Evolutionary conservation across 106 monocot genomes (phyloP).

Genomic region (Acorus gramineus): DNA sequence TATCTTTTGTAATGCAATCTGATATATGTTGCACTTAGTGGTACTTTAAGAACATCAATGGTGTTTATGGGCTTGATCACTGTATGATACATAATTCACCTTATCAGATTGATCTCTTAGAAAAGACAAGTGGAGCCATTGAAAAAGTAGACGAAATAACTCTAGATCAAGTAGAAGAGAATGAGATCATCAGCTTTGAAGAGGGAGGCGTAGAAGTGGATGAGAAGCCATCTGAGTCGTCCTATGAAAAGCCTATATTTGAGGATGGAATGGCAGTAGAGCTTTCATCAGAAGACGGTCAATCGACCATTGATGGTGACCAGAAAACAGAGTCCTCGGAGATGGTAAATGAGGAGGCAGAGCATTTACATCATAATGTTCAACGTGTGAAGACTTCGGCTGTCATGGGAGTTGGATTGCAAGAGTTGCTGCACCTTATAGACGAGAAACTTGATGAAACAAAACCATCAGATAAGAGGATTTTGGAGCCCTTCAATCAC

Average conservation of each 20-base stretch:
- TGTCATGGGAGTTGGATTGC: constrained; percentile 57
- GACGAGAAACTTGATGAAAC: constrained; percentile 41
- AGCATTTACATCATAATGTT: constrained; percentile 9
- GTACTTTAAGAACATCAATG: too few species aligned
- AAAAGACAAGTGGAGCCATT: constrained; percentile 15
- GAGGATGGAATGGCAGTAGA: constrained; percentile 10
- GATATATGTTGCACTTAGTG: too few species aligned
- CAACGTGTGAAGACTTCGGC: constrained; percentile 67
- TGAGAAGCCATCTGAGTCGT: constrained; percentile 8
- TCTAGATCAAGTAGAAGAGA: constrained; percentile 4
- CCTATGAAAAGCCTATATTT: constrained; percentile 4
- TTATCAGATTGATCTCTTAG: constrained; percentile 77
- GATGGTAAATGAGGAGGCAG: neutral
- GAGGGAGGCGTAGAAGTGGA: constrained; percentile 16
- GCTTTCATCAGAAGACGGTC: constrained; percentile 9
- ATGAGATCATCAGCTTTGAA: neutral
- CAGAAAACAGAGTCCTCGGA: neutral
- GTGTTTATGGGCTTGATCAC: too few species aligned
- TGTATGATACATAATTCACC: neutral
- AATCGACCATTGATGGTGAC: neutral
- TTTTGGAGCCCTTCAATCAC: constrained; percentile 36
- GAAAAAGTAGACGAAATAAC: constrained; percentile 9
- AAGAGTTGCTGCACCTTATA: constrained; percentile 59
- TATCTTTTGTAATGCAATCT: neutral
- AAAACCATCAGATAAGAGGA: constrained; percentile 20